Evolutionary conservation across 495 filamentous ascomycete genomes (phyloP).

Genomic region (Penicillium tannophilum): DNA sequence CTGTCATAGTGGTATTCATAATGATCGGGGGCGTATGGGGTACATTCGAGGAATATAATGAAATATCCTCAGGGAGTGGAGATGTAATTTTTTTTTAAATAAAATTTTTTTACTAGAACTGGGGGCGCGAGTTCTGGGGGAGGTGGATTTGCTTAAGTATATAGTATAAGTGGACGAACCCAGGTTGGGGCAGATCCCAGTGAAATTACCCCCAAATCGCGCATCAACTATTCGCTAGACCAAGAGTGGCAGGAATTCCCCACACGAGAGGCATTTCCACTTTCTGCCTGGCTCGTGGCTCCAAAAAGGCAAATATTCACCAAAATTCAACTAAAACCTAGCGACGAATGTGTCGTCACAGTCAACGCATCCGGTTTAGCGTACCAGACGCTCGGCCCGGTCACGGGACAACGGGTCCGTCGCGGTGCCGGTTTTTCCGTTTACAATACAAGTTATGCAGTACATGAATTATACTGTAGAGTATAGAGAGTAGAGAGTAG

Average conservation of each 20-base stretch:
- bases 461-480: neutral
- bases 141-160: conserved; percentile 26
- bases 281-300: conserved; percentile 5
- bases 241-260: conserved; percentile 18
- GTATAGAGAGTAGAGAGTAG: neutral
- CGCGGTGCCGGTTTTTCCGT: conserved; percentile 14
- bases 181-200: conserved; percentile 21
- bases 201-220: conserved; percentile 6
- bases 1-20: conserved; percentile 35
- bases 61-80: conserved; percentile 28
- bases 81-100: conserved; percentile 21
- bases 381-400: conserved; percentile 16
- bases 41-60: conserved; percentile 19
- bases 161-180: conserved; percentile 6
- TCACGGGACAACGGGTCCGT: conserved; percentile 15
- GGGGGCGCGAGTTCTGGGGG: conserved; percentile 22
- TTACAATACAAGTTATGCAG: neutral
- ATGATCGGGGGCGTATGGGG: conserved; percentile 21
- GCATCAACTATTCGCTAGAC: conserved; percentile 11
- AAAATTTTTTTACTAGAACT: conserved; percentile 7
- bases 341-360: conserved; percentile 1
- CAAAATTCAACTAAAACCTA: neutral
- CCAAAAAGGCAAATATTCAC: neutral
- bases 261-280: conserved; percentile 34
- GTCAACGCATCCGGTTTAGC: neutral